Conservation (phyloP, 73 alveolate species). For the Paramecium sexaurelia region DNA sequence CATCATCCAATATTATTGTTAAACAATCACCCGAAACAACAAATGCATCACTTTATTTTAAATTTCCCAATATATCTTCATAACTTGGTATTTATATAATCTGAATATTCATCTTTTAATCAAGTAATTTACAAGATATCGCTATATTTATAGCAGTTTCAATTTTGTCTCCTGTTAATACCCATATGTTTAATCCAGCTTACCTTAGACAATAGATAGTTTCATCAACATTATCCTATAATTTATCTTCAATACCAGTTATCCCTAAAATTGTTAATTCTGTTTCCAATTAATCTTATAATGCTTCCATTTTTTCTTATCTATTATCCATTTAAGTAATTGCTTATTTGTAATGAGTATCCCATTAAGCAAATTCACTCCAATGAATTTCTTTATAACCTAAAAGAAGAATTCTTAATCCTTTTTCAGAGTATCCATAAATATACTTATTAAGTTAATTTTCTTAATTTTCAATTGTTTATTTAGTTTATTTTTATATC, state of each 20-base stretch:
- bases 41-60: constrained; percentile 69
- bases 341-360: constrained; percentile 80
- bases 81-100: constrained; percentile 58
- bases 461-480: background rate
- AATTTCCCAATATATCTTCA: constrained; percentile 13
- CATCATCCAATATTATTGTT: constrained; percentile 71
- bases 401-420: constrained; percentile 95
- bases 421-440: constrained; percentile 86
- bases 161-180: constrained; percentile 89
- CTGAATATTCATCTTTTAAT: constrained; percentile 68
- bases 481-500: constrained; percentile 61
- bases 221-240: constrained; percentile 90
- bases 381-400: constrained; percentile 87
- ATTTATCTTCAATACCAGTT: constrained; percentile 97
- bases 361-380: constrained; percentile 84
- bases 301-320: constrained; percentile 82
- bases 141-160: constrained; percentile 93
- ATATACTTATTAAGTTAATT: constrained; percentile 72
- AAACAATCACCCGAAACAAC: constrained; percentile 91
- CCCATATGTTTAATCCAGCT: constrained; percentile 96
- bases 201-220: constrained; percentile 78
- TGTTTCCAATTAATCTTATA: constrained; percentile 83
- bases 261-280: constrained; percentile 90
- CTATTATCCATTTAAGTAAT: constrained; percentile 77
- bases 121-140: constrained; percentile 82